phyloP scores from a whole-genome alignment of 225 moss, liverwort and hornwort genomes.

The Physcomitrium patens region DNA sequence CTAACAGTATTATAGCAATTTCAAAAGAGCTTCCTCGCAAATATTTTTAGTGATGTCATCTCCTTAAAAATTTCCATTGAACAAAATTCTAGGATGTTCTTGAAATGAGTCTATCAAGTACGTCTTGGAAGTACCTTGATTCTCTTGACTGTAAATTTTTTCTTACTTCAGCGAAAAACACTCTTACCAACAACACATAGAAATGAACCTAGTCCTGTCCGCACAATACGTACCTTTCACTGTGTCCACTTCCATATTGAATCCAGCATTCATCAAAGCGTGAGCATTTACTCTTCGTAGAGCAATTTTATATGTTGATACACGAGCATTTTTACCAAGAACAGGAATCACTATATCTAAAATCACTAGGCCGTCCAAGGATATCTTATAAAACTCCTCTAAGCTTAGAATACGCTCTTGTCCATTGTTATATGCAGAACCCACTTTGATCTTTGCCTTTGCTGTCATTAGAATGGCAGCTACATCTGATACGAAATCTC shows the following conservation, averaged over 20 bases:
- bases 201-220: no score
- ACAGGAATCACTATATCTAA: conserved; percentile 66
- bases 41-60: no score
- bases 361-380: conserved; percentile 65
- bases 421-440: conserved; percentile 57
- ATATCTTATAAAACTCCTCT: conserved; percentile 58
- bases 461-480: conserved; percentile 75
- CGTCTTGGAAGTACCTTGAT: no score
- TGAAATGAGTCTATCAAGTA: no score
- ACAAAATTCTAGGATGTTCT: no score
- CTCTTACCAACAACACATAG: no score
- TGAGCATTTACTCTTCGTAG: conserved; percentile 79
- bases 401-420: conserved; percentile 49
- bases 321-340: conserved; percentile 35
- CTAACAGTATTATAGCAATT: no score
- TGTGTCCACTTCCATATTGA: conserved; percentile 63
- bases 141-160: no score
- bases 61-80: no score
- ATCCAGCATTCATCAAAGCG: conserved; percentile 78
- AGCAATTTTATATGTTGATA: conserved; percentile 72
- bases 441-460: conserved; percentile 61
- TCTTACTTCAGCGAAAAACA: no score
- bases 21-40: no score
- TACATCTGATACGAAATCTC: conserved; percentile 78
- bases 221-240: conserved; percentile 36